A percentile compares a stretch with the other conserved stretches of the same genome.
Evolutionary conservation across 2,329 filamentous ascomycete genomes (phyloP).

Genomic region (Aspergillus eucalypticola): DNA sequence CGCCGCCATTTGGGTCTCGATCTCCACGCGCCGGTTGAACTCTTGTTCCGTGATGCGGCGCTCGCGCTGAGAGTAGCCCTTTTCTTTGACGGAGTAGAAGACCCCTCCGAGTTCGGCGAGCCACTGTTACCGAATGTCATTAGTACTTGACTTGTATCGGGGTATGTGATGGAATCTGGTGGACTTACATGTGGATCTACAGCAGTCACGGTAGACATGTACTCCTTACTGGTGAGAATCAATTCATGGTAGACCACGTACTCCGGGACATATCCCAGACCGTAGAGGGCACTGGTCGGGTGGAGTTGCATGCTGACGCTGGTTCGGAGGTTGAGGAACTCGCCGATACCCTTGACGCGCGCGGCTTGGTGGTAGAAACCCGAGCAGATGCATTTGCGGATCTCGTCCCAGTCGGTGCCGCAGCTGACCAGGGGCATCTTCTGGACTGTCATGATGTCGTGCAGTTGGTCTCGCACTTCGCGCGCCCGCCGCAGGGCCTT

Average conservation of each 20-base stretch:
- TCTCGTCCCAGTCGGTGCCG: conserved; percentile 95
- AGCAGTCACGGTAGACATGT: conserved; percentile 94
- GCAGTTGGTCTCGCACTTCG: conserved; percentile 89
- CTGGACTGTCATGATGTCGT: conserved; percentile 91
- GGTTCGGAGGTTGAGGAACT: conserved; percentile 95
- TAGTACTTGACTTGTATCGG: not conserved
- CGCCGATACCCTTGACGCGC: conserved; percentile 91
- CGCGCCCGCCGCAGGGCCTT: conserved; percentile 89
- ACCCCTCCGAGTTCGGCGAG: conserved; percentile 93
- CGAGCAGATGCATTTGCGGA: conserved; percentile 93
- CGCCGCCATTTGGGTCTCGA: conserved; percentile 86
- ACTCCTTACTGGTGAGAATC: conserved; percentile 94
- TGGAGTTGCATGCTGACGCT: conserved; percentile 93
- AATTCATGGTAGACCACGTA: conserved; percentile 98
- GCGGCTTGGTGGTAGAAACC: conserved; percentile 98
- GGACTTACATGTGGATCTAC: conserved; percentile 76
- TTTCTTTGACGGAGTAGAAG: conserved; percentile 97
- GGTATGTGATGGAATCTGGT: too few species aligned
- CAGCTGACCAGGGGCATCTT: conserved; percentile 86
- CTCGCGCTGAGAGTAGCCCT: conserved; percentile 86
- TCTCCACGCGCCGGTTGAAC: conserved; percentile 90
- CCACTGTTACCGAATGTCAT: conserved; percentile 56
- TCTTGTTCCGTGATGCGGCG: conserved; percentile 86
- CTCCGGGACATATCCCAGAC: conserved; percentile 88
- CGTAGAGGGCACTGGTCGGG: conserved; percentile 89